Evolutionary conservation across 2,329 filamentous ascomycete genomes (phyloP), one percentile per base, ranked within the genome.

Genomic region (Scedosporium apiospermum): DNA sequence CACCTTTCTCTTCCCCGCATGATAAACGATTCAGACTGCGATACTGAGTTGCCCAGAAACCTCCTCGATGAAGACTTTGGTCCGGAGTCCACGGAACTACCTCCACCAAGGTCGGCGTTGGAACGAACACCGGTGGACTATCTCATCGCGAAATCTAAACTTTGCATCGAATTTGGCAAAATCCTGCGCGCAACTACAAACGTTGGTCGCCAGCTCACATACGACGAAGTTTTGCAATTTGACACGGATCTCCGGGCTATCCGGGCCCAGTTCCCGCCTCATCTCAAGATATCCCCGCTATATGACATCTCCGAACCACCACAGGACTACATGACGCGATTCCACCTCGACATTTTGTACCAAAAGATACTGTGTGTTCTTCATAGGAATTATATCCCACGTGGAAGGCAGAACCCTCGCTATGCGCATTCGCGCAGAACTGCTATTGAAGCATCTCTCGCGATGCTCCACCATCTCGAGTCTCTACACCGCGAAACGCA

Each of bases 301-400:
- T 88, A 93, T 63, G 88, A 91, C 62, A 87, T 85, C 4, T 81
- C 87, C 57, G 93, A 96, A 68, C 87, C 96, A 18, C 86, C 95
- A 72, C 90, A 91, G 27, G 83, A 95, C 64, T 87, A 97, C 63
- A 88, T 96, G 77, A 89, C 93, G 60, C 87, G 93, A 30, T 93
- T 92, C 71, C 89, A 89, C 63, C 78, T 97, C 38, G 90, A 95
- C 65, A 88, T 95, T 59, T 77, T 97, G 4, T 96, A 92, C 71
- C 87, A 96, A 66, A 96, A 96, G 75, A 89, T 92, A 18, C 82
- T 96, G 68, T 96, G 91, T 69, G 84, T 96, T 23, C 82, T 99
- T 46, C 95, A 99, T 73, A 84, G 92, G 60, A 92, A 92, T 66
- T 97, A 95, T 72, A 82, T 96, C 63, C 80, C 84, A n/a, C 84